A percentile compares a stretch with the other conserved stretches of the same genome.
phyloP scores from a whole-genome alignment of 2,329 filamentous ascomycete genomes.

The Alternaria sp. region DNA sequence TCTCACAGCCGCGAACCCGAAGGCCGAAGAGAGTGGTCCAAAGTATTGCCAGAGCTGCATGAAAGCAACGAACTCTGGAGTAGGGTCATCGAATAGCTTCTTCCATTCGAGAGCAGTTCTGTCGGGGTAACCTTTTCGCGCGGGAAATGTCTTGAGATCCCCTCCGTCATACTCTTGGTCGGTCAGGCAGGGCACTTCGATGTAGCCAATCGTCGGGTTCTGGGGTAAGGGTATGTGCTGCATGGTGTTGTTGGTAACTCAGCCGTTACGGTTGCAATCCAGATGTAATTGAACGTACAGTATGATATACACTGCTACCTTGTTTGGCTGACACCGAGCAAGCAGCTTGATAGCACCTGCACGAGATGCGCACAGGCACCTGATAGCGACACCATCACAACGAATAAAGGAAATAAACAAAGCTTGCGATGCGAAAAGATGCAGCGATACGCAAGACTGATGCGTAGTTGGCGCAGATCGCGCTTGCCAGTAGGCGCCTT shows the following conservation, averaged over 20 bases:
- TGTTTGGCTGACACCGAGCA: neutral
- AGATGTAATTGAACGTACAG: neutral
- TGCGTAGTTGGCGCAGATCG: neutral
- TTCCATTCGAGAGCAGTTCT: neutral
- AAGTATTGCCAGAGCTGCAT: neutral
- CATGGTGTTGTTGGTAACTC: neutral
- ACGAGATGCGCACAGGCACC: neutral
- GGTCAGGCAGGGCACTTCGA: neutral
- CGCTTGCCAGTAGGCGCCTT: neutral
- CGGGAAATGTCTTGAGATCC: neutral
- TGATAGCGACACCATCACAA: neutral
- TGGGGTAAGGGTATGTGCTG: neutral
- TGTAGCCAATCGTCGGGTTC: neutral
- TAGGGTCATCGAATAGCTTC: fast-evolving
- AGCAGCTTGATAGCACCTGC: neutral
- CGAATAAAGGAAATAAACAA: neutral
- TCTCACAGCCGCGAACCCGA: no score
- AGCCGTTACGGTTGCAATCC: neutral
- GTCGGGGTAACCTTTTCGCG: fast-evolving
- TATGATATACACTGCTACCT: neutral
- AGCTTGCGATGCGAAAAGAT: neutral
- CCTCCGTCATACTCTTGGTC: neutral
- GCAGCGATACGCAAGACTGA: neutral
- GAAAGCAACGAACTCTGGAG: fast-evolving
- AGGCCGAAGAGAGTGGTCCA: no score